Evolutionary conservation across 148 eudicot species (phyloP), one percentile per base, ranked within the genome.

Genomic region (Rhododendron griersonianum): DNA sequence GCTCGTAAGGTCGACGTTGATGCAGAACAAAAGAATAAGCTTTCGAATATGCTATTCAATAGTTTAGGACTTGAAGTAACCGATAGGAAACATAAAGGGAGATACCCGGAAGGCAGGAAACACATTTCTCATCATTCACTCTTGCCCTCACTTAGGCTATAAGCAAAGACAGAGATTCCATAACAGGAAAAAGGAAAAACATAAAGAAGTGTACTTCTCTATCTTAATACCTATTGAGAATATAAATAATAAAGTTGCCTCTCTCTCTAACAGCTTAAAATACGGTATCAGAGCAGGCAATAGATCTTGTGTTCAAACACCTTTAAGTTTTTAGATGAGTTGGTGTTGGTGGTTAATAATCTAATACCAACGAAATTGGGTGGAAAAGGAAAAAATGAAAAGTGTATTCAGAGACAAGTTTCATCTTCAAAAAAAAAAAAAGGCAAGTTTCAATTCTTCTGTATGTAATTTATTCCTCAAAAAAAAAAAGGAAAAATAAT

Each of bases 141-240:
- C 81, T 87, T 82, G 83, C 86, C 89, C 37, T 95, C 88, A 87
- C 96, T 91, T 89, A 88, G 51, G 87, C 89, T 76, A 88, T 86
- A 95, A 93, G 96, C 88, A 92, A 91, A 89, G 88, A 79, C 83
- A 85, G 93, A 91, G 91, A 69, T 95, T 92, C 96, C 90, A 88
- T 89, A 80, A 91, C 90, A 89, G 88, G 78, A 89, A 81, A 85
- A 85, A 88, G 37, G 75, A 39, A 28, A 90, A 86, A 86, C n/a
- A 10, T 75, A 16, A 39, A 75, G 44, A 75, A 75, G 11, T 15
- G 23, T n/a, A 35, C 48, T 37, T 75, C n/a, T 75, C 11, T 18
- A 39, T 18, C 74, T 11, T 69, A 69, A 63, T 14, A 53, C 57
- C 57, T 53, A 53, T 53, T 13, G 57, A 53, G 57, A 53, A 53